Conservation (phyloP, 2,329 filamentous ascomycete genomes). For the Fusarium brachygibbosum region DNA sequence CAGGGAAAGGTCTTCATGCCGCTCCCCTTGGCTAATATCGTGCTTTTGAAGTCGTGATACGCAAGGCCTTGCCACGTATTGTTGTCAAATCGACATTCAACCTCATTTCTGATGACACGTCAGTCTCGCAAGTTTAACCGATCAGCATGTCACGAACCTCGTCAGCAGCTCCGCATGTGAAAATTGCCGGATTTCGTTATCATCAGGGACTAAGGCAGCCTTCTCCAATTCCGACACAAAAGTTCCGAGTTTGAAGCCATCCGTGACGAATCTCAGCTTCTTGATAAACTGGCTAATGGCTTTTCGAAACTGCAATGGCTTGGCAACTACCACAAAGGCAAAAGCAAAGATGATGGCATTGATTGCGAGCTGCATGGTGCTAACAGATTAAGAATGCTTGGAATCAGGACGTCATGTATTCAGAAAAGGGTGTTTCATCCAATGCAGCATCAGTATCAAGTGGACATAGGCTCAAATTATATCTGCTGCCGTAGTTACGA, state of each 20-base stretch:
- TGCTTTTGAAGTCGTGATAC: slow-evolving; percentile 3
- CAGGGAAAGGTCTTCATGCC: slow-evolving; percentile 5
- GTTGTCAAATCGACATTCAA: not conserved
- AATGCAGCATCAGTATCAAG: no score
- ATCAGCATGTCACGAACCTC: not conserved
- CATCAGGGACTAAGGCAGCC: no score
- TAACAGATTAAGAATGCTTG: no score
- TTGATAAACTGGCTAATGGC: not conserved
- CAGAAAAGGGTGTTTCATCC: no score
- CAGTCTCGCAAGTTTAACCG: not conserved
- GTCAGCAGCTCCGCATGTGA: not conserved
- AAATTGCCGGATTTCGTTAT: no score
- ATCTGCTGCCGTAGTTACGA: not conserved
- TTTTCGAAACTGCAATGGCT: not conserved
- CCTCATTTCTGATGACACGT: not conserved
- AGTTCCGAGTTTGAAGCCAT: not conserved
- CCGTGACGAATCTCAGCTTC: not conserved
- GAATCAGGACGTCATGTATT: not conserved
- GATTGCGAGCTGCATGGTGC: not conserved
- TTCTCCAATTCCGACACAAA: not conserved
- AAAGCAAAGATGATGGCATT: not conserved
- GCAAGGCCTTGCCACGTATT: slow-evolving; percentile 15
- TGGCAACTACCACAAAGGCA: not conserved
- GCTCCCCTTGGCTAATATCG: not conserved
- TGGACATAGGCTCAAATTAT: not conserved